Evolutionary conservation across 495 filamentous ascomycete genomes (phyloP), one percentile per base, ranked within the genome.

Genomic region (Parachaetomium inaequale): DNA sequence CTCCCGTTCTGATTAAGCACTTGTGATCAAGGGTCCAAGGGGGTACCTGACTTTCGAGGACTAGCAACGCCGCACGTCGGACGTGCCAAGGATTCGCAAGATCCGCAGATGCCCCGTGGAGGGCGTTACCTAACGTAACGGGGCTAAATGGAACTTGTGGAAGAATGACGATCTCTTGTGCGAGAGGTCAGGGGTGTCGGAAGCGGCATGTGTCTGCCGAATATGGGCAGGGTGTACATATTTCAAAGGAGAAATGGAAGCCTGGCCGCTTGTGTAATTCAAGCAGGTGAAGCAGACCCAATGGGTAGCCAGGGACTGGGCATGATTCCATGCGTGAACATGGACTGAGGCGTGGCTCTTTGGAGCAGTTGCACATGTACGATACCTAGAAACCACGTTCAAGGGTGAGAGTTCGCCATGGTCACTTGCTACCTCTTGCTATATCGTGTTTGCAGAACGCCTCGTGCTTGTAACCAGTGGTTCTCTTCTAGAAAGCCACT

Each of bases 41-140:
- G n/a, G 19, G 29, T 56, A 64, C 64, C 55, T 66, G 60, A 52
- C 64, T 17, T 62, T 66, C 46, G 50, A 46, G 59, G 38, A 19
- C 11, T 59, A 58, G 54, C 58, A 42, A 34, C 15, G 28, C 36
- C 34, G 50, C 59, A 61, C 38, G 50, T 49, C 58, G 54, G 11
- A 55, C 3, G 36, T 40, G 58, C 63, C 63, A 65, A 61, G 63
- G 11, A n/a, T 54, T 57, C 19, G 26, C 34, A 47, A 47, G 45
- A 29, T 25, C 29, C 45, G n/a, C 5, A 38, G 21, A 49, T 11
- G 21, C 34, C 43, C 47, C 51, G 15, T 23, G 4, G 10, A 38
- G 23, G 8, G 19, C 21, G 38, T 4, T 40, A 65, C 58, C 63
- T 65, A 38, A 62, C 58, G 28, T 55, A 65, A 53, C 19, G 47